phyloP scores from a whole-genome alignment of 2,329 filamentous ascomycete genomes.

The Ophiostoma ips region DNA sequence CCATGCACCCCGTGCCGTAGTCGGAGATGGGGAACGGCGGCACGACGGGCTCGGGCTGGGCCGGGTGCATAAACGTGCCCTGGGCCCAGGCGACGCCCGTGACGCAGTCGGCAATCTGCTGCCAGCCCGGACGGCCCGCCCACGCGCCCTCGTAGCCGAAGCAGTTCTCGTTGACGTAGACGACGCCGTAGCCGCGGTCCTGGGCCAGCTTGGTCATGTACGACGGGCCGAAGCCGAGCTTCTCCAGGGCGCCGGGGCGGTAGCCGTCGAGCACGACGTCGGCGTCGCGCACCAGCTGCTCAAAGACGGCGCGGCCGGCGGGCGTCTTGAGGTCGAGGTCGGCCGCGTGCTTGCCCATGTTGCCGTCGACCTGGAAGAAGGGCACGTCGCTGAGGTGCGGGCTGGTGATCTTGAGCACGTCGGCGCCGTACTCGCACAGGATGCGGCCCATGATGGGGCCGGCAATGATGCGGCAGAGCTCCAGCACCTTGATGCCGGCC shows the following conservation, averaged over 20 bases:
- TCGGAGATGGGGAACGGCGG: constrained; percentile 51
- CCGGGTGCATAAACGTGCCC: constrained; percentile 41
- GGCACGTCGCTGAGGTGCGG: constrained; percentile 28
- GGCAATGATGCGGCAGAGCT: constrained; percentile 34
- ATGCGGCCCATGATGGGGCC: constrained; percentile 30
- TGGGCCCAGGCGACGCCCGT: constrained; percentile 48
- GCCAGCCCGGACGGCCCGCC: constrained; percentile 32
- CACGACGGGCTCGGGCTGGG: constrained; percentile 45
- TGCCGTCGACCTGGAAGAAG: constrained; percentile 27
- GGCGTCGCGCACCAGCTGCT: constrained; percentile 27
- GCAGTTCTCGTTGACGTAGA: constrained; percentile 37
- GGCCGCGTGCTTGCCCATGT: constrained; percentile 32
- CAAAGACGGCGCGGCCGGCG: constrained; percentile 39
- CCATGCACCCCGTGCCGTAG: constrained; percentile 61
- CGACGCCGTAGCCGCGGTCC: constrained; percentile 27
- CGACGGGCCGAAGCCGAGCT: constrained; percentile 27
- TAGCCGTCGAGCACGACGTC: constrained; percentile 43
- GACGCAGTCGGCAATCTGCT: constrained; percentile 39
- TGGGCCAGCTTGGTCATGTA: constrained; percentile 26
- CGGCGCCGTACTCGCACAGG: constrained; percentile 30
- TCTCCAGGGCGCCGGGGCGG: constrained; percentile 28
- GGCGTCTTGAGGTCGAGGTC: constrained; percentile 31
- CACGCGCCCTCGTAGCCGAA: constrained; percentile 43
- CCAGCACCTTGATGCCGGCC: constrained; percentile 34
- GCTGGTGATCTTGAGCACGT: constrained; percentile 31